Evolutionary conservation across 2,329 filamentous ascomycete genomes (phyloP), one percentile per base, ranked within the genome.

Genomic region (Alternaria alternata): DNA sequence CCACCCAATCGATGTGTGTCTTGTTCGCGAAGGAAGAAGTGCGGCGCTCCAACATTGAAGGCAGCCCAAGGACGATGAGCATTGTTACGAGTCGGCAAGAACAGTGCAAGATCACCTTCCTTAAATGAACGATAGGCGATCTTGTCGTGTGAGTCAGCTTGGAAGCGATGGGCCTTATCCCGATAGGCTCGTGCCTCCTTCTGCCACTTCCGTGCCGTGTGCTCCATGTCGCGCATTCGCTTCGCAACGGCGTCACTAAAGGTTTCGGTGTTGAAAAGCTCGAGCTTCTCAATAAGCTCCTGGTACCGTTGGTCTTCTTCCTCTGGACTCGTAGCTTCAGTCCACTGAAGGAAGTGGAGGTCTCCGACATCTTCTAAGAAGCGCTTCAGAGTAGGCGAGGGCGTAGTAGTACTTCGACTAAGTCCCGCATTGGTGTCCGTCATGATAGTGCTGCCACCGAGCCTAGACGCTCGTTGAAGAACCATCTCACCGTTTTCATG

Each of bases 91-190:
- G 95, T 99, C 0, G 95, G 95, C 41, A 99, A 81, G 81, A 99
- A 99, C 2, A 99, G 81, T 12, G 94, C 95, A 14, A 99, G 85
- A 74, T 99, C 95, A 7, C 95, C 94, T 78, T 97, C 94, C 75
- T 97, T 98, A 83, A 99, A 99, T 51, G 94, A 90, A 62, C 91
- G 90, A 76, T 95, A 97, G 2, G 95, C 94, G 74, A 99, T 97
- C 82, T 98, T 98, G 68, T 97, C 92, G 70, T 97, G 92, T 0
- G 92, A 89, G 72, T 98, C 95, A 71, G 90, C 91, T 66, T 96
- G 92, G 46, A 90, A 83, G 14, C 86, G 82, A 67, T 96, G 91
- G 8, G 92, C 91, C 74, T 94, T 94, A 67, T 98, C 95, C 12
- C 94, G 88, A 72, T 97, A 97, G 1, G 88, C 87, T 34, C 93